A percentile compares a stretch with the other conserved stretches of the same genome.
phyloP scores from a whole-genome alignment of 2,329 filamentous ascomycete species.

The Tolypocladium album region DNA sequence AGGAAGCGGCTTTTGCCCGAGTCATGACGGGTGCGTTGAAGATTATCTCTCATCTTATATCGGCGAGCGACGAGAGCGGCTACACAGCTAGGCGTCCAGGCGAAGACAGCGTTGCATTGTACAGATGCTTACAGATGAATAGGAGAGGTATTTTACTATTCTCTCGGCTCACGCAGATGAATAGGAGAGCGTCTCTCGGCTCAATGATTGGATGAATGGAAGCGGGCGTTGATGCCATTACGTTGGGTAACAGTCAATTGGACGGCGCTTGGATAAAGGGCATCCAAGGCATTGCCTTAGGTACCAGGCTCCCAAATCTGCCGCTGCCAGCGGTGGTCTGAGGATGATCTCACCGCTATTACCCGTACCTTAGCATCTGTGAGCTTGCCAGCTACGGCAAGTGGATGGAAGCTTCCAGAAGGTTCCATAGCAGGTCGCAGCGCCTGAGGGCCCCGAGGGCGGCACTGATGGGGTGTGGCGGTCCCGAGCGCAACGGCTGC shows the following conservation, averaged over 20 bases:
- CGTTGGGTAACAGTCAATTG: background rate
- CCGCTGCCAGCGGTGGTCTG: background rate
- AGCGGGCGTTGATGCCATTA: no score
- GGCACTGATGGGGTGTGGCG: background rate
- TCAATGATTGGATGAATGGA: no score
- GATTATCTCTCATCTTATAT: background rate
- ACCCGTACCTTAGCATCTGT: no score
- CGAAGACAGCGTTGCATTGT: background rate
- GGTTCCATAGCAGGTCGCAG: constrained; percentile 10
- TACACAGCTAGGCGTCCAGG: background rate
- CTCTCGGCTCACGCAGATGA: background rate
- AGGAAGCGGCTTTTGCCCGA: background rate
- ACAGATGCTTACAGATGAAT: background rate
- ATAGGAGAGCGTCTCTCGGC: background rate
- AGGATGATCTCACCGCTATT: background rate
- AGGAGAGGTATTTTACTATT: no score
- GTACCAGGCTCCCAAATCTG: no score
- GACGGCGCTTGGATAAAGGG: background rate
- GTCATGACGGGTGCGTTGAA: background rate
- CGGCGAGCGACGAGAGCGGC: background rate
- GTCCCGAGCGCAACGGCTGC: background rate
- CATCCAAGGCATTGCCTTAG: background rate
- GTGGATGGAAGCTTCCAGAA: constrained; percentile 20
- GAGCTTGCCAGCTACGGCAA: background rate
- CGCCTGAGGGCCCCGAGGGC: background rate